Conservation (phyloP, 805 yeast genomes). For the Starmerella floricola region DNA sequence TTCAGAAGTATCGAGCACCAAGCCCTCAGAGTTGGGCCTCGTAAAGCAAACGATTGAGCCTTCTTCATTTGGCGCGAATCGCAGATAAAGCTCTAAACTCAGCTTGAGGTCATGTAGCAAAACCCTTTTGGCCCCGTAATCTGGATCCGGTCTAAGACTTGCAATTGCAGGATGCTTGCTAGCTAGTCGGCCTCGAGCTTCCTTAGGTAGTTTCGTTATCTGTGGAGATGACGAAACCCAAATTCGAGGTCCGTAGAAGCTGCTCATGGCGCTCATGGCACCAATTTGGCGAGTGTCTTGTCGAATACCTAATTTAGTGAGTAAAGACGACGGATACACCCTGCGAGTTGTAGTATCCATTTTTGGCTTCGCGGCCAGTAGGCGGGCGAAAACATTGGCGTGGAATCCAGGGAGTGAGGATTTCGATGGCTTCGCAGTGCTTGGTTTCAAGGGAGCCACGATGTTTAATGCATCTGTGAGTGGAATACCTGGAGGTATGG, state of each 20-base stretch:
- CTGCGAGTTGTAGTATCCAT: conserved; percentile 31
- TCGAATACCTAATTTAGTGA: conserved; percentile 30
- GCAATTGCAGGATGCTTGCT: neutral
- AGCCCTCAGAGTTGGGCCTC: neutral
- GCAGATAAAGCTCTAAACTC: neutral
- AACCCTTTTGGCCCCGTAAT: conserved; percentile 1
- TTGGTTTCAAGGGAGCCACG: neutral
- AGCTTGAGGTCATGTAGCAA: conserved; percentile 8
- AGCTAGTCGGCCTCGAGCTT: neutral
- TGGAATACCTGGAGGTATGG: conserved; percentile 6
- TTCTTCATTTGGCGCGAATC: neutral
- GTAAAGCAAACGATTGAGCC: neutral
- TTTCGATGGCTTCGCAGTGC: conserved; percentile 4
- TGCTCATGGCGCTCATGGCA: conserved; percentile 3
- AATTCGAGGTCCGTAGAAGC: conserved; percentile 10
- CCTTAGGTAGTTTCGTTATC: conserved; percentile 2
- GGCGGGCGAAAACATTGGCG: conserved; percentile 31
- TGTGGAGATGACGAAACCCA: conserved; percentile 6
- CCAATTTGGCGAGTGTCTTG: too few species aligned
- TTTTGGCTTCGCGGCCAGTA: conserved; percentile 36
- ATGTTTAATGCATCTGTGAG: conserved; percentile 6
- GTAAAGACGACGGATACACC: conserved; percentile 32
- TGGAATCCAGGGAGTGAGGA: conserved; percentile 14
- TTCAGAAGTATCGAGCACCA: neutral
- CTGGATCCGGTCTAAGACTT: neutral